Evolutionary conservation across 495 filamentous ascomycete species (phyloP).

Genomic region (Wilcoxina mikolae): DNA sequence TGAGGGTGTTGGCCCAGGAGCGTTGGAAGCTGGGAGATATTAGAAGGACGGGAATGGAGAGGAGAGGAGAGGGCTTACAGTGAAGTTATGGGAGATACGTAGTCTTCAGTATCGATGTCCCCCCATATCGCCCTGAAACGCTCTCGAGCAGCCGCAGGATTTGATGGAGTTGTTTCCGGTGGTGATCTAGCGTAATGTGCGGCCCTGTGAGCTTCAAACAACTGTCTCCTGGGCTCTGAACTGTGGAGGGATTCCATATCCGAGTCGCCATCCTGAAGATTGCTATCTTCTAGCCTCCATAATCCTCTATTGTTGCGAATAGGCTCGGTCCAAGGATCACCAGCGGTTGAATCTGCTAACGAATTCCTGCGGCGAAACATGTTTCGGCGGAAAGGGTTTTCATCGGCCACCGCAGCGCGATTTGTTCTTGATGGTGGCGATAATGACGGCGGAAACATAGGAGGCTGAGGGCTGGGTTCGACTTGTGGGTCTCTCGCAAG

Average conservation of each 20-base stretch:
- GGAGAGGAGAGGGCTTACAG: conserved; percentile 6
- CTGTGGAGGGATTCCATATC: conserved; percentile 6
- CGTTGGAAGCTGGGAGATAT: neutral
- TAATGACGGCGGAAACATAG: neutral
- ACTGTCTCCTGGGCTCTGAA: neutral
- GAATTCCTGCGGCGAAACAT: neutral
- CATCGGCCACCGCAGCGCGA: neutral
- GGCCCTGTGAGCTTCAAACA: neutral
- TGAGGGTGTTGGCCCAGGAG: neutral
- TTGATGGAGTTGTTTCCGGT: neutral
- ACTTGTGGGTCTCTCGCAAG: neutral
- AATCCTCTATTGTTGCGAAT: neutral
- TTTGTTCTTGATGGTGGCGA: no score
- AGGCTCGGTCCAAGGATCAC: neutral
- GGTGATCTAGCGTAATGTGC: neutral
- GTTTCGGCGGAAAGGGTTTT: neutral
- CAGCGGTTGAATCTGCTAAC: neutral
- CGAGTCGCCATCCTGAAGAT: conserved; percentile 18
- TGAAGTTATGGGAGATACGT: conserved; percentile 17
- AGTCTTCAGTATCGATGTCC: conserved; percentile 18
- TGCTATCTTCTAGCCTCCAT: neutral
- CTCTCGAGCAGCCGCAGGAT: neutral
- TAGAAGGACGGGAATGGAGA: neutral
- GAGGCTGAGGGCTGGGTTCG: neutral
- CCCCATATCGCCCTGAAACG: conserved; percentile 16